These are phyloP conservation scores for Globisporangium okanoganense DNA, from an alignment of 352 stramenopile genomes.

Conservation along the genomic window DNA sequence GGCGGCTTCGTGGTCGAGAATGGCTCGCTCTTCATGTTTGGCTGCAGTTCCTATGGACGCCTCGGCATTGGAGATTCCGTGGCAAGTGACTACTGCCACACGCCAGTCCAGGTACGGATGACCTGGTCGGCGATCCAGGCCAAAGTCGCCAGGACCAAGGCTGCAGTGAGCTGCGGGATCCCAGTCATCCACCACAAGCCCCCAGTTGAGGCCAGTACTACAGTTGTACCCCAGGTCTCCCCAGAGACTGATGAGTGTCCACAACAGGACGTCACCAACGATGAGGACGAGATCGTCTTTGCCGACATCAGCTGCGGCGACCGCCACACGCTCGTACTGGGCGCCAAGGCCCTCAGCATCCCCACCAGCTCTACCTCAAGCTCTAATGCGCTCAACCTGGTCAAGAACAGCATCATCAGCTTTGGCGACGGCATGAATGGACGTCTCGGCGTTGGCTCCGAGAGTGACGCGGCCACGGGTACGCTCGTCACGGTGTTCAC, in stretches of 20 bases:
- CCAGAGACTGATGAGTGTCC: neutral
- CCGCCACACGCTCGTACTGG: slow-evolving; percentile 55
- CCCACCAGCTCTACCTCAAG: neutral
- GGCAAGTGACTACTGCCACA: slow-evolving; percentile 14
- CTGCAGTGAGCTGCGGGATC: slow-evolving; percentile 4
- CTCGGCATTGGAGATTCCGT: slow-evolving; percentile 30
- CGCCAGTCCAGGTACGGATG: slow-evolving; percentile 34
- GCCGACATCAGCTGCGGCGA: slow-evolving; percentile 64
- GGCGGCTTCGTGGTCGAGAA: slow-evolving; percentile 58
- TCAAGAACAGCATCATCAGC: slow-evolving; percentile 43
- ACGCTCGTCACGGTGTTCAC: slow-evolving; percentile 38
- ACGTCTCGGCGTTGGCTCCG: slow-evolving; percentile 48
- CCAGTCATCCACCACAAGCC: slow-evolving; percentile 1
- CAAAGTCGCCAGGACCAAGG: neutral
- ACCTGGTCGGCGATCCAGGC: slow-evolving; percentile 32
- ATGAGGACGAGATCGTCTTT: slow-evolving; percentile 43
- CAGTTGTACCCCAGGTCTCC: neutral
- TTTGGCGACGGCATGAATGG: slow-evolving; percentile 75
- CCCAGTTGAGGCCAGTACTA: neutral
- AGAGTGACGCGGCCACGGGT: slow-evolving; percentile 40
- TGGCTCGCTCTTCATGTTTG: slow-evolving; percentile 67
- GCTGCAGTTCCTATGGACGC: slow-evolving; percentile 52
- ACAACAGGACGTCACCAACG: slow-evolving; percentile 6
- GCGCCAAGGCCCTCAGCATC: slow-evolving; percentile 3
- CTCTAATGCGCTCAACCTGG: neutral